Conservation (phyloP, 495 filamentous ascomycete genomes). For the Pyronema domesticum region DNA sequence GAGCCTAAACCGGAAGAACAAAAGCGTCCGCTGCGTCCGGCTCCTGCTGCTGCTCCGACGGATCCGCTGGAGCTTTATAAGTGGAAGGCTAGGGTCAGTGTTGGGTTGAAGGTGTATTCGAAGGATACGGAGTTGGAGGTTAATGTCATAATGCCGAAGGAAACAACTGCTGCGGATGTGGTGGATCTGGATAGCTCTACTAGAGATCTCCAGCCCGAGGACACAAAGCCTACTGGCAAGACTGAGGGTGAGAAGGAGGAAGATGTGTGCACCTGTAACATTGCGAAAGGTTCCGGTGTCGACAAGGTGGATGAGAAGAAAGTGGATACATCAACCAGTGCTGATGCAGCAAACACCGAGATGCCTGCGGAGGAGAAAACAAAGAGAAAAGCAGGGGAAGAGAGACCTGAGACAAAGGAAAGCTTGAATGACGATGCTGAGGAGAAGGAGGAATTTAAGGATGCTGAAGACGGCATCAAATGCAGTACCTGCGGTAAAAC, state of each 20-base stretch:
- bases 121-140: constrained; percentile 12
- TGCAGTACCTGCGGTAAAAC: too few species aligned
- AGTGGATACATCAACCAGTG: neutral
- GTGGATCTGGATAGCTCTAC: constrained; percentile 15
- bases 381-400: too few species aligned
- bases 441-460: too few species aligned
- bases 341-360: too few species aligned
- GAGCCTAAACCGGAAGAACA: neutral
- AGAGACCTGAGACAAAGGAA: too few species aligned
- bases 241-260: neutral
- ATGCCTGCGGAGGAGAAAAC: too few species aligned
- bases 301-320: neutral
- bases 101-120: constrained; percentile 18
- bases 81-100: constrained; percentile 18
- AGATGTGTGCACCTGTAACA: neutral
- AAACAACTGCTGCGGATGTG: constrained; percentile 4
- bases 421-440: too few species aligned
- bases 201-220: neutral
- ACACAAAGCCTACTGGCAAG: neutral
- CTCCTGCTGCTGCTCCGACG: neutral
- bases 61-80: neutral
- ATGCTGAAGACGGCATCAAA: too few species aligned
- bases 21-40: constrained; percentile 1
- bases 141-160: constrained; percentile 5
- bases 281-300: neutral